Evolutionary conservation across 768 basidiomycete species (phyloP).

Genomic region (Rubroboletus pulcherrimus): DNA sequence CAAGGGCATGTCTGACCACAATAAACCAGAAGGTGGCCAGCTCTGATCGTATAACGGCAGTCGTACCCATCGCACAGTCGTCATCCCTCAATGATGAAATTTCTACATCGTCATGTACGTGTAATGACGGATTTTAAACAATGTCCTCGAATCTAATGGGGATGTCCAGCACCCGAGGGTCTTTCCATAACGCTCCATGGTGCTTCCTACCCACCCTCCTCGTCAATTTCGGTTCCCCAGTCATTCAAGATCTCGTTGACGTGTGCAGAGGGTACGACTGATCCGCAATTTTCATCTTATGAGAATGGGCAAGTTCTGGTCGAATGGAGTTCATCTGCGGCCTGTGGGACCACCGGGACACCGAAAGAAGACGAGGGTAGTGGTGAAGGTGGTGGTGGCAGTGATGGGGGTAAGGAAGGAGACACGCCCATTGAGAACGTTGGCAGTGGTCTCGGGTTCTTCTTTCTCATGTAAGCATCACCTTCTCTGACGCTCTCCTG

Average conservation of each 20-base stretch:
- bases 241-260: slow-evolving; percentile 57
- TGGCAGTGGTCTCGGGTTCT: slow-evolving; percentile 82
- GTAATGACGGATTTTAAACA: background rate
- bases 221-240: slow-evolving; percentile 45
- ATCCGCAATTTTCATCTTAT: slow-evolving; percentile 58
- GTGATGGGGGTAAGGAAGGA: slow-evolving; percentile 12
- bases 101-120: slow-evolving; percentile 37
- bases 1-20: slow-evolving; percentile 70
- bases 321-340: slow-evolving; percentile 61
- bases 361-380: slow-evolving; percentile 28
- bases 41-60: slow-evolving; percentile 60
- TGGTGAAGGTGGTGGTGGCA: slow-evolving; percentile 7
- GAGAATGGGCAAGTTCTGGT: slow-evolving; percentile 51
- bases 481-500: background rate
- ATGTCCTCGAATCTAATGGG: slow-evolving; percentile 5
- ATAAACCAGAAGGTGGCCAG: slow-evolving; percentile 55
- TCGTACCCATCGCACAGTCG: slow-evolving; percentile 67
- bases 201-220: slow-evolving; percentile 52
- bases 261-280: slow-evolving; percentile 44
- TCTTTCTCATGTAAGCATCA: slow-evolving; percentile 74
- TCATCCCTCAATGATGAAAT: slow-evolving; percentile 27
- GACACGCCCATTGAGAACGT: slow-evolving; percentile 38
- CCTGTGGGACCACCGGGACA: slow-evolving; percentile 41
- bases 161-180: slow-evolving; percentile 46
- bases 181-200: slow-evolving; percentile 59